Base-by-base conservation (phyloP, 306 rosid species). In the Prunus dulcis region DNA sequence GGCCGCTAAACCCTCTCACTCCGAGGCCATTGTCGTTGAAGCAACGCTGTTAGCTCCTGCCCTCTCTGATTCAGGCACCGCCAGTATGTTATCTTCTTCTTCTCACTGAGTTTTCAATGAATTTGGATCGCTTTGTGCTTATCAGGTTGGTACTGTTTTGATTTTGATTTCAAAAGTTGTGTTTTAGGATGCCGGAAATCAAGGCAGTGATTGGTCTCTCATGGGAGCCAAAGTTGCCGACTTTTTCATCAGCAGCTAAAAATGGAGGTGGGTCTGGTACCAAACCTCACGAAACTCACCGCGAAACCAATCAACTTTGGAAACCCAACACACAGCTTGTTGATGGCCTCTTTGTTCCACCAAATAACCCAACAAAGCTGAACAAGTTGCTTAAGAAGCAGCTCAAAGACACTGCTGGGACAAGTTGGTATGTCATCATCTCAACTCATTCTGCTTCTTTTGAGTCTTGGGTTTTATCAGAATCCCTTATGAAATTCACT, bases 261-360 rank as follows among this genome's bases (percentile, higher is more conserved):
- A 51, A 58, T 45, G 75, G 64, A 22, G 64, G 62, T 66, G 65
- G 30, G 27, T 69, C 87, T 68, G 58, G 12, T 68, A 18, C 55
- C 23, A 84, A 82, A 68, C 68, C 86, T 61, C 85, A 71, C 23
- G 82, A 82, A 67, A 67, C 86, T 61, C 84, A 71, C 19, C 76
- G 82, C 30, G 85, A 83, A 71, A 71, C 75, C 60, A 80, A 75
- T 69, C 53, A 64, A 22, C 82, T 86, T 77, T 90, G 91, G 94
- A 90, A 86, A 85, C 83, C 90, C 46, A 83, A 76, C 55, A 32
- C 87, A 1, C 87, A 92, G 86, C 93, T 95, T 60, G 87, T 94
- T 58, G 91, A 89, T 76, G 97, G 96, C 19, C 92, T 94, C 43
- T 90, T 87, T 12, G 91, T 95, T 80, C 95, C 96, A 0, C 92